Conservation (phyloP, 2,329 filamentous ascomycete species). For the Phialophora tarda region DNA sequence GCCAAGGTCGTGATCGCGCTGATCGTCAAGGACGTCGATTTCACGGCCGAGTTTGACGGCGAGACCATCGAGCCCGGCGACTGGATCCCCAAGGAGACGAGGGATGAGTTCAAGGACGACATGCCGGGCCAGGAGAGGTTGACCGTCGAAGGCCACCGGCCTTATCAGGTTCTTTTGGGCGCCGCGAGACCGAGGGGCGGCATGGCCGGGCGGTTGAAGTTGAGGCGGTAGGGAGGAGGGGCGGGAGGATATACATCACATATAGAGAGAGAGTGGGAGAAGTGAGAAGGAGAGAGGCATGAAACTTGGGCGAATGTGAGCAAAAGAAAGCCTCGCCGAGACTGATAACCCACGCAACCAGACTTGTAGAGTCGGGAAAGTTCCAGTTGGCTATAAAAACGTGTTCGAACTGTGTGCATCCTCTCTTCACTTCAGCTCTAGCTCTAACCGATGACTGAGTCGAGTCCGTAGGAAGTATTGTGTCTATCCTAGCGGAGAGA, state of each 20-base stretch:
- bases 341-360: too few relatives aligned
- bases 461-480: too few relatives aligned
- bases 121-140: conserved; percentile 14
- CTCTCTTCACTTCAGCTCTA: too few relatives aligned
- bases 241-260: too few relatives aligned
- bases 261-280: not conserved
- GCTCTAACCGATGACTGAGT: too few relatives aligned
- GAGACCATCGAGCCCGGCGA: conserved; percentile 29
- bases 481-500: too few relatives aligned
- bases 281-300: too few relatives aligned
- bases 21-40: conserved; percentile 58
- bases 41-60: conserved; percentile 50
- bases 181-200: conserved; percentile 31
- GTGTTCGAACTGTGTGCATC: too few relatives aligned
- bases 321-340: not conserved
- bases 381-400: too few relatives aligned
- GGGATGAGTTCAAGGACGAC: conserved; percentile 26
- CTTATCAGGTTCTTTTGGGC: conserved; percentile 33
- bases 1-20: conserved; percentile 58
- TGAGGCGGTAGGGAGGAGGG: conserved; percentile 13
- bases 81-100: conserved; percentile 29
- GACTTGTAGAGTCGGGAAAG: too few relatives aligned
- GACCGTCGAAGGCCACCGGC: conserved; percentile 34
- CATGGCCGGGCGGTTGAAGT: conserved; percentile 33
- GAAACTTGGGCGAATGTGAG: not conserved